These are phyloP conservation scores for Ogataea allantospora DNA, from an alignment of 805 yeast genomes.

Conservation along the genomic window DNA sequence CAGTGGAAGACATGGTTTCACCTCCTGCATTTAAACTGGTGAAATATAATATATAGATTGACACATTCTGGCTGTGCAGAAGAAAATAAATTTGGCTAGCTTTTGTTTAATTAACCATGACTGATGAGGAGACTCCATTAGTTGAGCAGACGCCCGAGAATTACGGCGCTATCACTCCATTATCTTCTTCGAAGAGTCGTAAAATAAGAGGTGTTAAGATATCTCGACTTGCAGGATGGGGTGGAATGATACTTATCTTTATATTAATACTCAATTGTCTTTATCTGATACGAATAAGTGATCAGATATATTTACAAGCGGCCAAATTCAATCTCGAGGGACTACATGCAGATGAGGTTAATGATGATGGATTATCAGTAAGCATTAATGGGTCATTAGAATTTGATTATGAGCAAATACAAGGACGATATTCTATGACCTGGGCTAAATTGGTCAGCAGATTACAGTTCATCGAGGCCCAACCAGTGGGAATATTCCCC, in stretches of 20 bases:
- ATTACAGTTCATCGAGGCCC: background rate
- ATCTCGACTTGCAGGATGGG: background rate
- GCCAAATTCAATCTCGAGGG: background rate
- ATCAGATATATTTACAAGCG: background rate
- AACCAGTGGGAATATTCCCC: background rate
- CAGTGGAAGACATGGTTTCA: slow-evolving; percentile 51
- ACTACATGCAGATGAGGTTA: background rate
- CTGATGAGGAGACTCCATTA: slow-evolving; percentile 7
- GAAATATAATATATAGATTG: slow-evolving; percentile 42
- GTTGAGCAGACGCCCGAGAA: slow-evolving; percentile 2
- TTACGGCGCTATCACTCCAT: background rate
- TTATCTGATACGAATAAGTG: slow-evolving; percentile 2
- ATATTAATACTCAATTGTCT: background rate
- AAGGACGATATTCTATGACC: background rate
- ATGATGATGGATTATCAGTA: background rate
- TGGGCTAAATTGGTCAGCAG: slow-evolving; percentile 1
- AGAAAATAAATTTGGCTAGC: background rate
- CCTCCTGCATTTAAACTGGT: slow-evolving; percentile 66
- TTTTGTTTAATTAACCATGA: slow-evolving; percentile 2
- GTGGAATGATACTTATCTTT: background rate
- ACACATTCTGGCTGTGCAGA: background rate
- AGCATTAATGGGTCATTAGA: slow-evolving; percentile 1
- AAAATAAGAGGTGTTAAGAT: background rate
- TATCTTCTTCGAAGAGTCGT: background rate
- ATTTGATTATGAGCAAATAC: slow-evolving; percentile 1